Conservation (phyloP, 345 rosid genomes). For the sweet orange (Citrus sinensis) region DVS_A1.0 CM039167.1:244001-244500, state of each 20-base stretch:
- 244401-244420: background rate
- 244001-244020: no score
- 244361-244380: background rate
- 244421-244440: slow-evolving; percentile 20
- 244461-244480: slow-evolving; percentile 37
- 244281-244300: no score
- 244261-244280: no score
- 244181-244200: background rate
- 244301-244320: background rate
- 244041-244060: background rate
- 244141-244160: no score
- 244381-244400: background rate
- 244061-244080: background rate
- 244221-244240: background rate
- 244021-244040: no score
- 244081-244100: background rate
- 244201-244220: background rate
- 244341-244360: background rate
- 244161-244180: background rate
- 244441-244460: slow-evolving; percentile 35
- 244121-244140: background rate
- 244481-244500: slow-evolving; percentile 36
- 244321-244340: background rate
- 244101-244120: background rate
- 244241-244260: no score